Base-by-base conservation (phyloP, 2,329 filamentous ascomycete genomes). In the Cyphellophora europaea region DNA sequence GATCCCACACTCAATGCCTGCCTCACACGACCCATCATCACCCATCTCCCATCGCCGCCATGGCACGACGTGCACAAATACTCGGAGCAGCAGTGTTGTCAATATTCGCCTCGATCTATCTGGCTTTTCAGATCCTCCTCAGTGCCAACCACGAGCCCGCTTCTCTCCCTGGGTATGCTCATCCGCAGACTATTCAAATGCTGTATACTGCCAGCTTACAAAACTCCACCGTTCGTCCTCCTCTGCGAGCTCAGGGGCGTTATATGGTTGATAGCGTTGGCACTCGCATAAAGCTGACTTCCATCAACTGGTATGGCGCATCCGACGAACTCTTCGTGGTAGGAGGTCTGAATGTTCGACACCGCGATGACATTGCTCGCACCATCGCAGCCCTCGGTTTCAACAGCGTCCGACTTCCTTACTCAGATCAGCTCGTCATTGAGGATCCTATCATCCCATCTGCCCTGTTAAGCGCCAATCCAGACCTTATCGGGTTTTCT, bases 241-340 rank as follows among this genome's bases (percentile, higher is more conserved):
- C 77, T 11, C 59, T 82, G 27, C 67, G 65, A 33, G 76, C 78
- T 2, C 55, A 57, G 17, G 77, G 78, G 5, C 68, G 77, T 28
- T 52, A 79, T 43, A 66, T 82, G 17, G 65, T 81, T 35, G 77
- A 82, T 56, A 57, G 64, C 6, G 50, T 59, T 2, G 72, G 69
- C 25, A 62, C 66, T 18, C 67, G 74, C 18, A 74, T 77, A 56
- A 78, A 77, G 58, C 63, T 83, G 5, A 59, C 72, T 12, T 77
- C 72, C 13, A 63, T 81, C 50, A 82, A 82, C 57, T 82, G 78
- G 78, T 82, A 82, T 52, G 78, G 79, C 19, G 77, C 71, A 3
- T 79, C 74, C 50, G 78, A 82, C 49, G 70, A 79, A 58, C 63
- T 74, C 36, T 80, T 77, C 48, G 67, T 82, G 8, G 67, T 74